Base-by-base conservation (phyloP, 768 basidiomycete species). In the Tricholomella constricta region DNA sequence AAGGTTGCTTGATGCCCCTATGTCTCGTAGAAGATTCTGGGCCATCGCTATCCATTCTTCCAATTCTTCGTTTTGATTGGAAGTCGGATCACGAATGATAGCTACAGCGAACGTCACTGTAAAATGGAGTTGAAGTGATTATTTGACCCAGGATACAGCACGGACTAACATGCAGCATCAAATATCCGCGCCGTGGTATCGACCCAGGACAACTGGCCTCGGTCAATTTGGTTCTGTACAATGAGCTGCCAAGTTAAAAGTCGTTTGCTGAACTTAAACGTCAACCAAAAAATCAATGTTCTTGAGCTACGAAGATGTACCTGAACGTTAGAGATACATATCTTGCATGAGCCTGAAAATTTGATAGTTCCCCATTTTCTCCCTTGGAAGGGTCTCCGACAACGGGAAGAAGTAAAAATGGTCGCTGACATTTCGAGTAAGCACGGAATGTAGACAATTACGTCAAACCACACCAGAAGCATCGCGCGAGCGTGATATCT, bases 201-300 rank as follows among this genome's bases (percentile, higher is more conserved):
- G 19, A 54, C 27, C 53, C 53, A 59, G n/a, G 44, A 32, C 9
- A 58, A 22, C 45, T 48, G 54, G 27, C 49, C 35, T 19, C 34
- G 50, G 32, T 55, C 48, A 20, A 45, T n/a, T 38, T 55, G 41
- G 17, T 29, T 51, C 40, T 55, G 48, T 32, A 51, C 25, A 29
- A 51, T 20, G n/a, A 55, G 31, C 25, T 55, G 54, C 54, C 54
- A 55, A 4, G 48, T 42, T 26, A 55, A 23, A 1, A 55, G 27
- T 40, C 54, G 42, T 41, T 55, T 55, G 38, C 54, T 55, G 46
- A 12, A 17, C 17, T 36, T 36, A 3, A n/a, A 22, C 5, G 36
- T 27, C 19, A 37, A 29, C 11, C 12, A n/a, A 31, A 11, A 31
- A 31, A 23, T 6, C 23, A 23, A 26, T 20, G 19, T 27, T 20